Evolutionary conservation across 139 green algal species (phyloP).

Genomic region (Limnomonas spitsbergensis): DNA sequence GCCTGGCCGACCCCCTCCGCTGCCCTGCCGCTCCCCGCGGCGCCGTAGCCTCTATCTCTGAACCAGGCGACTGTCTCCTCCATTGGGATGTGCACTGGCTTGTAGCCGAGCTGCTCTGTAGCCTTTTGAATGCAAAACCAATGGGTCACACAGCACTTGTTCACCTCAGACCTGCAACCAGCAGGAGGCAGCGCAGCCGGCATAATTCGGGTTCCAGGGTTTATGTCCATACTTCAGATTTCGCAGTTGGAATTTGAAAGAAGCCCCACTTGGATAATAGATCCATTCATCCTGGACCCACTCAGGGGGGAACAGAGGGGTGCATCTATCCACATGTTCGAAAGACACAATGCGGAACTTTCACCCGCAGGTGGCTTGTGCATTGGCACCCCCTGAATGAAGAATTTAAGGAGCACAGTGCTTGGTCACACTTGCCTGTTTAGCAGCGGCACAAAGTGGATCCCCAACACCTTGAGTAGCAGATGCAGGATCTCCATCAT

Average conservation of each 20-base stretch:
- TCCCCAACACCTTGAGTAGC: slow-evolving; percentile 13
- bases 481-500: slow-evolving; percentile 10
- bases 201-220: neutral
- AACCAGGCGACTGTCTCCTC: slow-evolving; percentile 2
- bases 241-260: no score
- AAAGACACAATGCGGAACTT: no score
- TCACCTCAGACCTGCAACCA: neutral
- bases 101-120: neutral
- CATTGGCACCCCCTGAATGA: no score
- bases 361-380: no score
- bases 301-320: no score
- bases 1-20: no score
- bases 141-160: neutral
- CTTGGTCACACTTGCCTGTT: slow-evolving; percentile 11
- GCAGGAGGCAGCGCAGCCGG: neutral
- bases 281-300: no score
- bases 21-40: no score
- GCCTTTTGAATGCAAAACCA: slow-evolving; percentile 7
- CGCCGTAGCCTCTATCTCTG: neutral
- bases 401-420: no score
- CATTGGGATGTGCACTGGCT: neutral
- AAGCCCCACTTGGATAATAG: no score
- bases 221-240: neutral
- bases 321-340: no score
- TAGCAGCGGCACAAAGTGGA: slow-evolving; percentile 3